A percentile compares a stretch with the other conserved stretches of the same genome.
phyloP scores from a whole-genome alignment of 345 rosid species.

The Citrus trifoliata region DNA sequence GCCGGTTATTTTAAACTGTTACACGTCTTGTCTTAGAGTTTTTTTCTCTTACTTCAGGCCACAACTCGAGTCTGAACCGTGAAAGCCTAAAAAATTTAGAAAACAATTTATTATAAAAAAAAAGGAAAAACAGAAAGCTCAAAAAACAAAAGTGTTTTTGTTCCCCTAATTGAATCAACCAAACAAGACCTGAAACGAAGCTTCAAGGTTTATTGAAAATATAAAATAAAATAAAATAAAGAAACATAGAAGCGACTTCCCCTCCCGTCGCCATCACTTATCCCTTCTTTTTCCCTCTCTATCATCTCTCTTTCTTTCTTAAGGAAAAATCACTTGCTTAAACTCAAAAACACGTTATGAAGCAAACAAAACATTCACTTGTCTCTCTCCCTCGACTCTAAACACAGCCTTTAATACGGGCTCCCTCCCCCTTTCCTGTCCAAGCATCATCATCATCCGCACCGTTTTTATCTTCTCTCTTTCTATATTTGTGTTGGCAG shows the following conservation, averaged over 20 bases:
- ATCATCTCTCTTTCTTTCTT: too few species aligned
- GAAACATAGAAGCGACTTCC: neutral
- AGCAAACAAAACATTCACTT: neutral
- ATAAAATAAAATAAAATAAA: too few species aligned
- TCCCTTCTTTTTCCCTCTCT: neutral
- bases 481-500: neutral
- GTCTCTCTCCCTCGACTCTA: neutral
- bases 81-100: too few species aligned
- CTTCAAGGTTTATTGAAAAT: too few species aligned
- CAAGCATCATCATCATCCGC: neutral
- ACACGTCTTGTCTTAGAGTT: too few species aligned
- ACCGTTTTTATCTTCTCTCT: neutral
- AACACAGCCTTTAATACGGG: conserved; percentile 18
- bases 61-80: too few species aligned
- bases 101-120: neutral
- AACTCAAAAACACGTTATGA: neutral
- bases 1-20: too few species aligned
- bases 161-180: conserved; percentile 14
- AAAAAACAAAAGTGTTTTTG: neutral
- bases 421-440: neutral
- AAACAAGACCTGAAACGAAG: conserved; percentile 15
- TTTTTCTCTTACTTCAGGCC: too few species aligned
- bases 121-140: neutral
- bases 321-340: neutral
- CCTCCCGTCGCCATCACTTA: neutral